Conservation (phyloP, 75 land plant species). For the Sequoia sempervirens region DNA sequence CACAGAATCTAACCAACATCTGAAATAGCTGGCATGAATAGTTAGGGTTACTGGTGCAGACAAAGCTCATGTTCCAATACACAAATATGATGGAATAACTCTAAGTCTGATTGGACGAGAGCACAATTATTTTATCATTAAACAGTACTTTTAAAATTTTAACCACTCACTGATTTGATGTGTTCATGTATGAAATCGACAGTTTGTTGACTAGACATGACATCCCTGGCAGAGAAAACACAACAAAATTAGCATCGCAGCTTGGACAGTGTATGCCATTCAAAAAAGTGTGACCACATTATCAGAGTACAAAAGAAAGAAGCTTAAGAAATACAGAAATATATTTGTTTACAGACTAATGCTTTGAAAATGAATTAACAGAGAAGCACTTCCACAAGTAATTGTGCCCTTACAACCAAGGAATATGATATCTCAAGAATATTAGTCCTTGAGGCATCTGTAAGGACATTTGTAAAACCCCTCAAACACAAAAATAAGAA, state of each 20-base stretch:
- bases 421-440: not conserved
- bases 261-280: not conserved
- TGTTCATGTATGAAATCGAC: conserved; percentile 34
- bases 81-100: not conserved
- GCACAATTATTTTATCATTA: not conserved
- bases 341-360: not conserved
- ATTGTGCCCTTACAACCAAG: not conserved
- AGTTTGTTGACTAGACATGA: conserved; percentile 36
- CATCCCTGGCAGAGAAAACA: conserved; percentile 30
- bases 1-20: not conserved
- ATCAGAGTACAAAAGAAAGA: not conserved
- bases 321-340: not conserved
- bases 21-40: not conserved
- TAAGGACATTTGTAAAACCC: not conserved
- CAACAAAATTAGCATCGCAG: not conserved
- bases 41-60: not conserved
- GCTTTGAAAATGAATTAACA: not conserved
- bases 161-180: conserved; percentile 7
- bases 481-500: not conserved
- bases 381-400: not conserved
- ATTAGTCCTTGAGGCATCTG: not conserved
- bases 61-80: not conserved
- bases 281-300: not conserved
- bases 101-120: not conserved
- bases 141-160: not conserved